Conservation (phyloP, 495 filamentous ascomycete species). For the Hypoxylon cercidicola region DNA sequence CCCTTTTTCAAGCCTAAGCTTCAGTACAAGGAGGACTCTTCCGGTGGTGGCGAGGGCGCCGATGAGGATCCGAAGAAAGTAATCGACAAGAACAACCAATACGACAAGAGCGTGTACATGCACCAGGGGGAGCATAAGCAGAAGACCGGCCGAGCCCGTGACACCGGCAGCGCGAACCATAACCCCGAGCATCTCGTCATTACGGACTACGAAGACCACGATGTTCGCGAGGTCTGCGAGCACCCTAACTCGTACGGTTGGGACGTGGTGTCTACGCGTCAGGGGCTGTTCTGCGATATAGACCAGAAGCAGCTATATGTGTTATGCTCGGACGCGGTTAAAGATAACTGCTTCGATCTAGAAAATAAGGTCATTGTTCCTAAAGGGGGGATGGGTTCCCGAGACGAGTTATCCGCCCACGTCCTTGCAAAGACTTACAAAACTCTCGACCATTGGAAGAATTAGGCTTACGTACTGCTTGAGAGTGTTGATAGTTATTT, state of each 20-base stretch:
- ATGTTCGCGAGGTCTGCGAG: constrained; percentile 18
- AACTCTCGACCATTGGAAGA: too few relatives aligned
- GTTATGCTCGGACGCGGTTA: constrained; percentile 1
- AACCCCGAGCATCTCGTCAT: not conserved
- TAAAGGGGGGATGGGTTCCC: not conserved
- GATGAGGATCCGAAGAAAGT: constrained; percentile 3
- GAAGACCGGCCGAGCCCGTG: not conserved
- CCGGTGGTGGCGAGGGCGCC: not conserved
- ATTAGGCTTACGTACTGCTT: too few relatives aligned
- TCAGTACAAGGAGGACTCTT: constrained; percentile 9
- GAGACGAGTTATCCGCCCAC: not conserved
- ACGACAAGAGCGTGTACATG: not conserved
- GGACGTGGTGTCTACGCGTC: constrained; percentile 10
- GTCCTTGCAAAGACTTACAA: too few relatives aligned
- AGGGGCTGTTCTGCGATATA: constrained; percentile 7
- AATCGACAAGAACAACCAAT: not conserved
- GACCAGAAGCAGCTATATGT: constrained; percentile 2
- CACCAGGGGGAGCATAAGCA: not conserved
- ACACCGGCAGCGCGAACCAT: not conserved
- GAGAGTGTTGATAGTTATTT: too few relatives aligned
- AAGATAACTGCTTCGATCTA: constrained; percentile 17
- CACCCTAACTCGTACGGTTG: constrained; percentile 21
- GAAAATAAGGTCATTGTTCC: constrained; percentile 1
- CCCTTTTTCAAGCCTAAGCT: constrained; percentile 23
- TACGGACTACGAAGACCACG: not conserved